Base-by-base conservation (phyloP, 2,329 filamentous ascomycete species). In the Pseudogymnoascus pannorum region DNA sequence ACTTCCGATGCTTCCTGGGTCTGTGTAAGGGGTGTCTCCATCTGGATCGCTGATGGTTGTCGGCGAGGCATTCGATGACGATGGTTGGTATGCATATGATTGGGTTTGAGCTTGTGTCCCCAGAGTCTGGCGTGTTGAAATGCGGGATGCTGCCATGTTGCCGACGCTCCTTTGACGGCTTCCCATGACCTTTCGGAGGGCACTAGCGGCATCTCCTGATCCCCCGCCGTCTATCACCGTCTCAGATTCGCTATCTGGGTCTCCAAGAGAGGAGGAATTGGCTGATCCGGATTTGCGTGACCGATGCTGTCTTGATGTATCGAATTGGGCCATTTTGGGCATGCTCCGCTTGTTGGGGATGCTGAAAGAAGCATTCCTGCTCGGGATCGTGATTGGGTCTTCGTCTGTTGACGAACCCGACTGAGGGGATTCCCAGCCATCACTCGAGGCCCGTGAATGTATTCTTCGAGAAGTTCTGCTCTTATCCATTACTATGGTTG, bases 341-440 rank as follows among this genome's bases (percentile, higher is more conserved):
- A 60, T 64, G n/a, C 68, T 69, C 7, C 48, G 40, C 44, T 65
- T 66, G 42, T 64, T 63, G 11, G 70, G 69, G 35, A 71, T 38
- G 7, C 62, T 63, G 63, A 86, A 87, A 0, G 84, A 86, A 3
- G 76, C 76, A 63, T 78, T 82, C 44, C 83, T 78, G 69, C 83
- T 86, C 29, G 84, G 84, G 38, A 87, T 83, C 58, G 87, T 78
- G 63, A 87, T 87, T 11, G 82, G 83, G 61, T 87, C 85, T 60
- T 87, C 84, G 64, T 87, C 85, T 3, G 79, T 79, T 0, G 83
- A 86, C 1, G 82, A 85, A 2, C 79, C 79, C 54, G 69, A 66
- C 20, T 65, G 78, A 0, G 79, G 79, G 4, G 78, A 79, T 12
- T 77, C 76, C 74, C 76, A 79, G 38, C 73, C 74, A 58, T 72